phyloP scores from a whole-genome alignment of 768 basidiomycete species.

The Lentinula detonsa region DNA sequence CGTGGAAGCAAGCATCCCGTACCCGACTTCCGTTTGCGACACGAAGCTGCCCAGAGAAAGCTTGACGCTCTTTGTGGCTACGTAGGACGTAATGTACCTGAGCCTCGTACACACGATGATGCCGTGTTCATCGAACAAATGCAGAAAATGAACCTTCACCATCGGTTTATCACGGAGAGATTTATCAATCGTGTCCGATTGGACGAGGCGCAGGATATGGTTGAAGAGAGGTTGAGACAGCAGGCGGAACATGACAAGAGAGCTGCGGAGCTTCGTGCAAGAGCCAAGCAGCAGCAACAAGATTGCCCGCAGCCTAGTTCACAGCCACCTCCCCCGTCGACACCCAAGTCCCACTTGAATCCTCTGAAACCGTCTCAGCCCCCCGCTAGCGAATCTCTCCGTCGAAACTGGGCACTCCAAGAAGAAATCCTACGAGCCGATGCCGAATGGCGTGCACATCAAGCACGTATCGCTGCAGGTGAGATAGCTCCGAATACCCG shows the following conservation, averaged over 20 bases:
- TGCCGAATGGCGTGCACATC: background rate
- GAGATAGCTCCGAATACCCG: background rate
- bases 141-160: background rate
- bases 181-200: background rate
- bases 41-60: background rate
- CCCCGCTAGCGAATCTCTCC: background rate
- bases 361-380: background rate
- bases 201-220: background rate
- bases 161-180: background rate
- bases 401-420: background rate
- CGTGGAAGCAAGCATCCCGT: background rate
- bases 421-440: background rate
- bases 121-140: background rate
- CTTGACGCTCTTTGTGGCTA: background rate
- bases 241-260: background rate
- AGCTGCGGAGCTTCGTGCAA: background rate
- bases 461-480: background rate
- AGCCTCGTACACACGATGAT: background rate
- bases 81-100: background rate
- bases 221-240: background rate
- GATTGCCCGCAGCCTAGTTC: background rate
- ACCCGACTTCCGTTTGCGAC: background rate
- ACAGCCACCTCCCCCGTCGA: background rate
- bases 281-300: background rate
- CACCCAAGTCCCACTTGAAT: background rate